Evolutionary conservation across 345 rosid genomes (phyloP).

Genomic region (Triadica sebifera): DNA sequence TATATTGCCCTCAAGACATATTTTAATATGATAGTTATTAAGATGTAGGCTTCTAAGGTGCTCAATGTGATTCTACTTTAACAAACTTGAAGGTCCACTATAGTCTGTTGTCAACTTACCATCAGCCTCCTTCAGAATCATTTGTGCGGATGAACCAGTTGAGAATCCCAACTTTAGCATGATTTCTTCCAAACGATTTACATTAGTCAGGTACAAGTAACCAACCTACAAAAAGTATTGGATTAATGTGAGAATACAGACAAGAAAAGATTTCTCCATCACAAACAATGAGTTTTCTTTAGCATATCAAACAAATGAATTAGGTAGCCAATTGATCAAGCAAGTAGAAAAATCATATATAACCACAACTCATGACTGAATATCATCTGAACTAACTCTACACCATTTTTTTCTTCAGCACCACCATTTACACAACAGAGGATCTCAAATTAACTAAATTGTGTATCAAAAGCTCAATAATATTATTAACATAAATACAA

Average conservation of each 20-base stretch:
- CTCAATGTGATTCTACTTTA: background rate
- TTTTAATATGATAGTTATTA: background rate
- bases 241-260: constrained; percentile 7
- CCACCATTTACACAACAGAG: background rate
- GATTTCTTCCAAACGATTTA: constrained; percentile 67
- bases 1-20: background rate
- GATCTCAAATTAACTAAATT: background rate
- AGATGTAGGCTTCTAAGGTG: background rate
- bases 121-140: constrained; percentile 41
- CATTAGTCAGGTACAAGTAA: constrained; percentile 67
- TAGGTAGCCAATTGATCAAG: background rate
- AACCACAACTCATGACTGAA: background rate
- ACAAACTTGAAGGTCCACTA: background rate
- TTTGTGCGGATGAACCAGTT: constrained; percentile 46
- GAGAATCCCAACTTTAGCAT: constrained; percentile 84
- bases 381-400: background rate
- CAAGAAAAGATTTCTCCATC: constrained; percentile 6
- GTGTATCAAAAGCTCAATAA: background rate
- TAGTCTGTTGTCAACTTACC: constrained; percentile 27
- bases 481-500: constrained; percentile 13
- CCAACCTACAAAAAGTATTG: constrained; percentile 54
- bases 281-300: background rate
- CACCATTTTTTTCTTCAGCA: constrained; percentile 10
- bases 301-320: background rate
- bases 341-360: background rate